A percentile compares a stretch with the other conserved stretches of the same genome.
These are phyloP conservation scores for Bocquillonia castaneifolia DNA, from an alignment of 441 rosid species.

Conservation along the genomic window DNA sequence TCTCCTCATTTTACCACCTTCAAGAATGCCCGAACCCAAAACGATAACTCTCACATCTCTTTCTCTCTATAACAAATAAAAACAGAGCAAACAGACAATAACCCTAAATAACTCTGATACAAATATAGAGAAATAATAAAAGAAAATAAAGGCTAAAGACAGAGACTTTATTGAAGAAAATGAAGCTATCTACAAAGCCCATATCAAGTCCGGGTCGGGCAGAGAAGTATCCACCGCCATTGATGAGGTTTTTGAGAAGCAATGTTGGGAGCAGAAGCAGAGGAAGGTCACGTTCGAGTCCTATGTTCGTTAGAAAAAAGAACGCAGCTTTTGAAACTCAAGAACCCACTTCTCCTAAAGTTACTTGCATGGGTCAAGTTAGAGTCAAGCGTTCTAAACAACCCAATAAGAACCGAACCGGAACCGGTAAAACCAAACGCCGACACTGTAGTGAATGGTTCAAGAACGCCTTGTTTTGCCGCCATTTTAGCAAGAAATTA, in stretches of 20 bases:
- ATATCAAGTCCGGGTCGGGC: constrained; percentile 86
- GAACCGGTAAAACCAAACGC: constrained; percentile 24
- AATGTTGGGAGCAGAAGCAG: constrained; percentile 64
- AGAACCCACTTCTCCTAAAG: constrained; percentile 90
- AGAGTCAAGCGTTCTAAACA: constrained; percentile 58
- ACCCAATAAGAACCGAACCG: constrained; percentile 22
- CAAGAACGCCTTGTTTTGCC: constrained; percentile 35
- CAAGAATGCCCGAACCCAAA: not conserved
- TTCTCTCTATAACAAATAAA: not conserved
- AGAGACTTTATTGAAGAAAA: constrained; percentile 13
- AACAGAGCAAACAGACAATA: not conserved
- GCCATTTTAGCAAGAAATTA: constrained; percentile 13
- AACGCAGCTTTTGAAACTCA: constrained; percentile 52
- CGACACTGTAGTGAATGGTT: constrained; percentile 61
- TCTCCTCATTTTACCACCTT: not conserved
- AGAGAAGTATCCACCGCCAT: constrained; percentile 78
- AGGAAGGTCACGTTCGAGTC: constrained; percentile 76
- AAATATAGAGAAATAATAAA: not conserved
- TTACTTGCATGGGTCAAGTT: constrained; percentile 97
- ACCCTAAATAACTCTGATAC: not conserved
- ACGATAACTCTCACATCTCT: not conserved
- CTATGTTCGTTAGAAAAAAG: constrained; percentile 65
- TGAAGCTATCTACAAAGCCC: constrained; percentile 56
- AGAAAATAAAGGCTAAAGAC: too few species aligned
- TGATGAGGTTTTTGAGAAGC: constrained; percentile 71